Evolutionary conservation across 2,329 filamentous ascomycete genomes (phyloP).

Genomic region (Phaeosphaeriaceae sp.): DNA sequence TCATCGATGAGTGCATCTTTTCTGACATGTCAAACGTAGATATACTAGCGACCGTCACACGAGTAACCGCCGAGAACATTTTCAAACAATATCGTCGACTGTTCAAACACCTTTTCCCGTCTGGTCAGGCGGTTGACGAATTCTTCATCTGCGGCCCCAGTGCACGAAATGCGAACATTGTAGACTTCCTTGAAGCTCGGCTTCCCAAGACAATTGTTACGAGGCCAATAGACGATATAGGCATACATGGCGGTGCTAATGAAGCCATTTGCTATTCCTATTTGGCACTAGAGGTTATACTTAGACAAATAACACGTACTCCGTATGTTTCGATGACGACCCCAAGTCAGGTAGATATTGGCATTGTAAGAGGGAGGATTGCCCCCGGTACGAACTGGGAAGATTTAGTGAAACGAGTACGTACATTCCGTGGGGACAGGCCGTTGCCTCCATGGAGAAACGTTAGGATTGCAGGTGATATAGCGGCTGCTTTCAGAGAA

Average conservation of each 20-base stretch:
- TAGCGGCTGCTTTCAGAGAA: conserved; percentile 3
- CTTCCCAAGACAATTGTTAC: conserved; percentile 59
- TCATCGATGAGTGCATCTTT: conserved; percentile 57
- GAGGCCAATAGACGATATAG: conserved; percentile 62
- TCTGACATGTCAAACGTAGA: conserved; percentile 58
- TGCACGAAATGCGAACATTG: conserved; percentile 65
- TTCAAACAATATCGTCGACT: conserved; percentile 59
- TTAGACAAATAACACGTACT: conserved; percentile 10
- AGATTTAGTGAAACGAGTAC: conserved; percentile 8
- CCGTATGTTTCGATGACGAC: background rate
- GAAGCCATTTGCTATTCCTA: conserved; percentile 67
- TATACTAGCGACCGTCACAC: conserved; percentile 64
- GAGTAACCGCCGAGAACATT: conserved; percentile 65
- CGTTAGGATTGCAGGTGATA: conserved; percentile 7
- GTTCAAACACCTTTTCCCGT: conserved; percentile 43
- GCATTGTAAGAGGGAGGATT: conserved; percentile 11
- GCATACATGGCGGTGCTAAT: conserved; percentile 63
- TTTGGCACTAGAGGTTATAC: conserved; percentile 63
- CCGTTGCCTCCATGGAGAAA: conserved; percentile 4
- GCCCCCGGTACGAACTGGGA: conserved; percentile 24
- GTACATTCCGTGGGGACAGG: conserved; percentile 21
- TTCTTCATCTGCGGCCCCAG: conserved; percentile 68
- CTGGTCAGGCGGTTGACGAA: conserved; percentile 56
- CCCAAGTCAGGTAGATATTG: background rate
- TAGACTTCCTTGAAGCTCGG: conserved; percentile 57